phyloP scores from a whole-genome alignment of 2,329 filamentous ascomycete genomes.

The Hypoxylon sp. region DNA sequence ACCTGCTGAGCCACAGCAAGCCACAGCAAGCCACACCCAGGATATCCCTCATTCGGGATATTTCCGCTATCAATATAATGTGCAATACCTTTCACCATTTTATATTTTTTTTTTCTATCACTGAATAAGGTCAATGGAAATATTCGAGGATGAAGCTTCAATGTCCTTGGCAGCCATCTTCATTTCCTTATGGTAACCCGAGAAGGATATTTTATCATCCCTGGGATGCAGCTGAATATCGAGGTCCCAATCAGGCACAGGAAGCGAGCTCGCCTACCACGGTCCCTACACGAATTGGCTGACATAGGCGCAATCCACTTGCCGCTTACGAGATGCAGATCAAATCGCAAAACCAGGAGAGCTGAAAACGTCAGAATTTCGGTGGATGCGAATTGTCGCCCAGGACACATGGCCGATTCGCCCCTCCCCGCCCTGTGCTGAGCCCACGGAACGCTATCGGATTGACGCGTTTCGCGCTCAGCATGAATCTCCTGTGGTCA shows the following conservation, averaged over 20 bases:
- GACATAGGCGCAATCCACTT: constrained; percentile 18
- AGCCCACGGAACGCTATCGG: constrained; percentile 37
- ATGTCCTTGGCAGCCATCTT: constrained; percentile 20
- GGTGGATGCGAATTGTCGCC: constrained; percentile 39
- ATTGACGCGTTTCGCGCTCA: constrained; percentile 24
- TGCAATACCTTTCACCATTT: neutral
- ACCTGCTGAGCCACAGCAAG: too few relatives aligned
- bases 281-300: constrained; percentile 2
- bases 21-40: neutral
- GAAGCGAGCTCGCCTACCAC: constrained; percentile 6
- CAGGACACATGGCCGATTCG: constrained; percentile 37
- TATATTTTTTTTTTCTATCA: neutral
- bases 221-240: constrained; percentile 6
- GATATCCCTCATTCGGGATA: neutral
- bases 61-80: neutral
- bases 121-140: neutral
- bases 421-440: too few relatives aligned
- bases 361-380: constrained; percentile 40
- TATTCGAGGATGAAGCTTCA: neutral
- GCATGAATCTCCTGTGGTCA: constrained; percentile 22
- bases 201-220: constrained; percentile 20
- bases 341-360: constrained; percentile 32
- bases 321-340: constrained; percentile 21
- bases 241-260: constrained; percentile 21
- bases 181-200: constrained; percentile 12